phyloP scores from a whole-genome alignment of 2,329 filamentous ascomycete genomes.

The Herpotrichia juniperi region DNA sequence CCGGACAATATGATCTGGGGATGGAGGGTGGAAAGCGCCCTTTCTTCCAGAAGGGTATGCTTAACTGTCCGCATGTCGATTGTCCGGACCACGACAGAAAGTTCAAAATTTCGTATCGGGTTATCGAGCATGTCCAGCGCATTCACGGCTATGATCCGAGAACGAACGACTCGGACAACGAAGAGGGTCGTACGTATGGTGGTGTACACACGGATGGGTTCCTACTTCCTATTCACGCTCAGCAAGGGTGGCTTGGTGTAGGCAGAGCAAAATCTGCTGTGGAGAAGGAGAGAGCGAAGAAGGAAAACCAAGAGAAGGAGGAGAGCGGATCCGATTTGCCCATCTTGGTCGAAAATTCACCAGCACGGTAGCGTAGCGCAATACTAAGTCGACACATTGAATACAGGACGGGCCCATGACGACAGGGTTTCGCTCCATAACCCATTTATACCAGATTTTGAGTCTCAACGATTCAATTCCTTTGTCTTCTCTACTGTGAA shows the following conservation, averaged over 20 bases:
- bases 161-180: slow-evolving; percentile 54
- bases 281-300: slow-evolving; percentile 9
- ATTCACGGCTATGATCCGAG: slow-evolving; percentile 52
- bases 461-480: no score
- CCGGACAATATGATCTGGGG: slow-evolving; percentile 11
- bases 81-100: slow-evolving; percentile 34
- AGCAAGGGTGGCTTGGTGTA: slow-evolving; percentile 34
- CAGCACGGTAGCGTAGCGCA: no score
- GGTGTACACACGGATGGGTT: slow-evolving; percentile 74
- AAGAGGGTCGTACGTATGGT: slow-evolving; percentile 54
- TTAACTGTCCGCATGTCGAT: slow-evolving; percentile 40
- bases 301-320: slow-evolving; percentile 4
- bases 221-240: slow-evolving; percentile 58
- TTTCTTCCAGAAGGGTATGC: slow-evolving; percentile 30
- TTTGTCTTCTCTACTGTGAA: not conserved
- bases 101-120: slow-evolving; percentile 32
- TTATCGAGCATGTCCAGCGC: slow-evolving; percentile 53
- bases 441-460: not conserved
- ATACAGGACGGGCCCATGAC: no score
- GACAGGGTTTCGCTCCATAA: no score
- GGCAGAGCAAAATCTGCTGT: slow-evolving; percentile 26
- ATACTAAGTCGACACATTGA: no score
- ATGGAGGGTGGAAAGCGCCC: slow-evolving; percentile 24
- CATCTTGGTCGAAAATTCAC: not conserved
- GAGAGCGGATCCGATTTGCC: not conserved